Evolutionary conservation across 1,284 basidiomycete genomes (phyloP).

Genomic region (Pseudozyma sp.): DNA sequence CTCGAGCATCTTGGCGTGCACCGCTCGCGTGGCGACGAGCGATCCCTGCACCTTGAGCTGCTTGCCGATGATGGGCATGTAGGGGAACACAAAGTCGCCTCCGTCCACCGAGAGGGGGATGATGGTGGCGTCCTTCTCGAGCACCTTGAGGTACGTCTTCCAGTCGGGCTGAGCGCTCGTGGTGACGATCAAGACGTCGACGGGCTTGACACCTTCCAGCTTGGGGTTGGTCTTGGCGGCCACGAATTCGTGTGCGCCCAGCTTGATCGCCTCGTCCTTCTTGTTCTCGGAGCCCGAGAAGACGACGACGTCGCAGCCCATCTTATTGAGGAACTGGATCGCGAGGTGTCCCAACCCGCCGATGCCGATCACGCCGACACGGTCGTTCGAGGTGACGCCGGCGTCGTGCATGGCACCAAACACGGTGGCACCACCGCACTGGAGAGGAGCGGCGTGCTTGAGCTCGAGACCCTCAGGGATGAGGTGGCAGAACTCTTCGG

Average conservation of each 20-base stretch:
- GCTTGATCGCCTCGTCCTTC: slow-evolving; percentile 55
- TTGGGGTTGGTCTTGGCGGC: slow-evolving; percentile 60
- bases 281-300: slow-evolving; percentile 55
- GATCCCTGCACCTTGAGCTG: slow-evolving; percentile 59
- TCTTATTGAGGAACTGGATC: slow-evolving; percentile 53
- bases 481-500: slow-evolving; percentile 57
- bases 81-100: slow-evolving; percentile 50
- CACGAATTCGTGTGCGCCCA: slow-evolving; percentile 60
- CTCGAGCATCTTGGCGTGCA: slow-evolving; percentile 62
- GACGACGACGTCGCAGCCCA: slow-evolving; percentile 58
- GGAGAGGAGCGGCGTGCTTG: slow-evolving; percentile 55
- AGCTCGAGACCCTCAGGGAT: slow-evolving; percentile 61
- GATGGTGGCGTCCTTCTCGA: slow-evolving; percentile 55
- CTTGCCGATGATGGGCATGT: slow-evolving; percentile 56
- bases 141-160: slow-evolving; percentile 56
- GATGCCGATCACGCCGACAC: slow-evolving; percentile 55
- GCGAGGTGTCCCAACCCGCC: slow-evolving; percentile 56
- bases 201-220: slow-evolving; percentile 57
- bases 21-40: slow-evolving; percentile 55
- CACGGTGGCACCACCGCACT: slow-evolving; percentile 59
- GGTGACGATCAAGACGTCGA: slow-evolving; percentile 60
- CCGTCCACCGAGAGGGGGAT: slow-evolving; percentile 59
- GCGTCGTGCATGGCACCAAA: slow-evolving; percentile 51
- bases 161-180: slow-evolving; percentile 63
- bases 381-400: slow-evolving; percentile 29